A percentile compares a stretch with the other conserved stretches of the same genome.
Evolutionary conservation across 2,329 filamentous ascomycete genomes (phyloP).

Genomic region (Metarhizium robertsii): DNA sequence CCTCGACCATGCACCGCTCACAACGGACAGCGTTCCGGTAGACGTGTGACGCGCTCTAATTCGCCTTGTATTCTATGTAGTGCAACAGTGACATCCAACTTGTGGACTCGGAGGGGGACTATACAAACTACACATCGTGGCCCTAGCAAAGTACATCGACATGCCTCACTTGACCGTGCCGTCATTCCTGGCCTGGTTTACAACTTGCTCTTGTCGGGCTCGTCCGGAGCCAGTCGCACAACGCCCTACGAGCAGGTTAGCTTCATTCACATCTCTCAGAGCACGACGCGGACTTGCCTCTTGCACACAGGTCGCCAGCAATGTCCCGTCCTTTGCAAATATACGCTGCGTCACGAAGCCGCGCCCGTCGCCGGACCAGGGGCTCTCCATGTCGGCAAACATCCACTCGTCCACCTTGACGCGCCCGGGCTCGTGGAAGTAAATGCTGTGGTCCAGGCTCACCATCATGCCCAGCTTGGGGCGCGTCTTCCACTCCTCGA

Average conservation of each 20-base stretch:
- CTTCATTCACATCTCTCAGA: background rate
- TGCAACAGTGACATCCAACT: too few species aligned
- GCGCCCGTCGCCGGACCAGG: slow-evolving; percentile 70
- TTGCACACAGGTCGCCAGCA: slow-evolving; percentile 73
- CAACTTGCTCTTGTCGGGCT: background rate
- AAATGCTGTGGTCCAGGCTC: slow-evolving; percentile 65
- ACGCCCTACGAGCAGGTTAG: slow-evolving; percentile 2
- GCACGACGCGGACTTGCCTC: slow-evolving; percentile 42
- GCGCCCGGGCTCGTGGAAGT: slow-evolving; percentile 52
- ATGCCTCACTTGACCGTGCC: too few species aligned
- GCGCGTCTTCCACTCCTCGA: slow-evolving; percentile 39
- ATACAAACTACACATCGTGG: too few species aligned
- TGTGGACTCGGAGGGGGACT: too few species aligned
- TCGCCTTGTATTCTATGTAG: too few species aligned
- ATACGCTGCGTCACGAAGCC: slow-evolving; percentile 70
- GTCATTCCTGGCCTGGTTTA: background rate
- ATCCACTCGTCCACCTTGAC: slow-evolving; percentile 66
- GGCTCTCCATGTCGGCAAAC: slow-evolving; percentile 69
- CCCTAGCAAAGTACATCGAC: too few species aligned
- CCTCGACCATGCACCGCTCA: too few species aligned
- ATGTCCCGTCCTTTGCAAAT: slow-evolving; percentile 57
- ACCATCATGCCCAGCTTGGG: slow-evolving; percentile 77
- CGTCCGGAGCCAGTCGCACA: background rate
- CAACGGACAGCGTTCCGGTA: too few species aligned
- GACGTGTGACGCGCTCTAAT: too few species aligned